Evolutionary conservation across 805 yeast species (phyloP), one percentile per base, ranked within the genome.

Genomic region (Wickerhamomyces bisporus): DNA sequence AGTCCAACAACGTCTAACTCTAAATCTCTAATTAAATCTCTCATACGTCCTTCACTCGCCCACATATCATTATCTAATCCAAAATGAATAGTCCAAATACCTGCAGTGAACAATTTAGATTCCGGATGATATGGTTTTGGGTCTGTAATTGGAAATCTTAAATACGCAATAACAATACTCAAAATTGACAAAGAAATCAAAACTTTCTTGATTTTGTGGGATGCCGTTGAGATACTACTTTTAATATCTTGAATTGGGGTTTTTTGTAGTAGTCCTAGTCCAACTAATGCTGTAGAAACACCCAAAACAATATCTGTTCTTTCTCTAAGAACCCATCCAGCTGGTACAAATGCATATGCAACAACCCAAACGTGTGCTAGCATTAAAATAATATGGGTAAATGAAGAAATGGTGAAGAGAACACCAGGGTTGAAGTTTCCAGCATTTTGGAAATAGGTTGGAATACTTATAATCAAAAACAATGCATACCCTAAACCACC

Each of bases 31-130:
- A 93, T 77, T 35, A 91, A 73, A 47, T 83, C 81, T 41, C 81
- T 68, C 96, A 93, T 91, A 48, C 97, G 75, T 30, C 77, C 79
- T 62, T 93, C 97, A 47, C 88, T 77, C 0, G 95, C 91, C 98
- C 98, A 93, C 93, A 93, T 83, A 57, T 88, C 96, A 60, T 93
- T 93, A 60, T 93, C 98, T 35, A 93, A 71, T 18, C 97, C 98
- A 58, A 93, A 93, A 65, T 93, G 98, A 47, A 93, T 81, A 17
- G 98, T 91, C 98, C 98, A 93, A 44, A 93, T 89, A 58, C 98
- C 98, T 3, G 97, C 89, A 2, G 96, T 88, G 51, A 93, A 75
- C 5, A 86, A 59, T 48, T 79, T 75, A 3, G 86, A 71, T 7
- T 71, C 73, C 12, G 87, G 80, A 50, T 80, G 83, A 50, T 75